Evolutionary conservation across 306 rosid genomes (phyloP), one percentile per base, ranked within the genome.

Genomic region (Cucumis hystrix): DNA sequence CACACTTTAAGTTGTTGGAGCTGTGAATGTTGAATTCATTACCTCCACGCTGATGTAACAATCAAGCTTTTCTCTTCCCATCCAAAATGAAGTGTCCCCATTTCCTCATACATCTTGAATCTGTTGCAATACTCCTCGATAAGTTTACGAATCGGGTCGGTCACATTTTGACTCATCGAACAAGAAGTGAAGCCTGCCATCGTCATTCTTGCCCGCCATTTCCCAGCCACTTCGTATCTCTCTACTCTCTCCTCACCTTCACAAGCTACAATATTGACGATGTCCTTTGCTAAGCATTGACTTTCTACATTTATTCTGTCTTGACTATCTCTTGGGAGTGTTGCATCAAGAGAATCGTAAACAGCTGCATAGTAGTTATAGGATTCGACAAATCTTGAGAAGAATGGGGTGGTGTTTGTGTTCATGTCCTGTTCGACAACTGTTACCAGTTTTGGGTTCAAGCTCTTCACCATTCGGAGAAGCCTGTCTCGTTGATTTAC

Each of bases 201-300:
- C 56, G 78, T 64, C 97, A 95, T 90, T 85, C 99, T 92, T 7
- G 99, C 99, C 77, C 96, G 84, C 99, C 99, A 95, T 89, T 95
- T 95, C 18, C 99, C 97, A 0, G 99, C 99, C 6, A 92, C 97
- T 76, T 95, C 99, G 17, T 89, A 95, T 67, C 99, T 75, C 83
- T 95, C 99, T 25, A 95, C 91, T 83, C 99, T 82, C 60, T 89
- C 97, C 79, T 92, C 93, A 0, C 97, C 99, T 84, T 95, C 99
- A 13, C 99, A 95, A 0, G 99, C 97, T 45, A 95, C 84, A 1
- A 92, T 85, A 76, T 95, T 95, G 13, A 95, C 97, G 69, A 95
- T 91, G 86, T 95, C 99, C 79, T 97, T 83, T 5, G 99, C 99
- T 28, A 95, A 87, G 86, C 99, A 95, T 35, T 95, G 97, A 82